Evolutionary conservation across 176 grass and related monocot species (phyloP).

Genomic region (Elaeis guineensis): DNA sequence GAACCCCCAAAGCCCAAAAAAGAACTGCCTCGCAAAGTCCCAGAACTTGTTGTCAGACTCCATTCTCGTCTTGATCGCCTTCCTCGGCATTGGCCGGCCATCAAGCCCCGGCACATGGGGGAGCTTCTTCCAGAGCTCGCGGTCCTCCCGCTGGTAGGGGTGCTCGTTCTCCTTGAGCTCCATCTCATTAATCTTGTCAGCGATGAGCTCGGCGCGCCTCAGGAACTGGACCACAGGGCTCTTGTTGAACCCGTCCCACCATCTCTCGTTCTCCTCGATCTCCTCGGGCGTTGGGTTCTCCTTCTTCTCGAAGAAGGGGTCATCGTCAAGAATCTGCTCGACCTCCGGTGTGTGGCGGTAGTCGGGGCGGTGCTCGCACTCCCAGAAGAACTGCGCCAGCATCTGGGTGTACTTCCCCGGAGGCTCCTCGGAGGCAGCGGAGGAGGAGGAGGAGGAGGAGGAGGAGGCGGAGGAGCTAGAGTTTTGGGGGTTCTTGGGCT

Average conservation of each 20-base stretch:
- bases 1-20: constrained; percentile 26
- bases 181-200: constrained; percentile 21
- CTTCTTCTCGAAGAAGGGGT: constrained; percentile 20
- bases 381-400: constrained; percentile 26
- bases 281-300: constrained; percentile 23
- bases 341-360: constrained; percentile 24
- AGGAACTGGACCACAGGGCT: constrained; percentile 32
- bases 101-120: constrained; percentile 23
- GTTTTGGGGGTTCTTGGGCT: neutral
- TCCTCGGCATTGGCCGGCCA: constrained; percentile 22
- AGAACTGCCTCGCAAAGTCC: constrained; percentile 27
- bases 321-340: constrained; percentile 20
- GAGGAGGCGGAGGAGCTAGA: neutral
- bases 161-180: constrained; percentile 21
- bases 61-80: constrained; percentile 17
- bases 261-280: constrained; percentile 19
- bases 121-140: constrained; percentile 22
- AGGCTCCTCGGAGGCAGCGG: neutral
- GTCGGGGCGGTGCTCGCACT: constrained; percentile 26
- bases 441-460: constrained; percentile 1
- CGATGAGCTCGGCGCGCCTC: constrained; percentile 8
- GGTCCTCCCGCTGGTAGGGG: constrained; percentile 20
- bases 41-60: constrained; percentile 28
- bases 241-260: constrained; percentile 25
- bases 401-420: constrained; percentile 18